Percentiles rank a stretch among this genome's conserved stretches.
These are phyloP conservation scores for Mucor plumbeus DNA, from an alignment of 371 early-diverging fungal genomes.

Conservation along the genomic window DNA sequence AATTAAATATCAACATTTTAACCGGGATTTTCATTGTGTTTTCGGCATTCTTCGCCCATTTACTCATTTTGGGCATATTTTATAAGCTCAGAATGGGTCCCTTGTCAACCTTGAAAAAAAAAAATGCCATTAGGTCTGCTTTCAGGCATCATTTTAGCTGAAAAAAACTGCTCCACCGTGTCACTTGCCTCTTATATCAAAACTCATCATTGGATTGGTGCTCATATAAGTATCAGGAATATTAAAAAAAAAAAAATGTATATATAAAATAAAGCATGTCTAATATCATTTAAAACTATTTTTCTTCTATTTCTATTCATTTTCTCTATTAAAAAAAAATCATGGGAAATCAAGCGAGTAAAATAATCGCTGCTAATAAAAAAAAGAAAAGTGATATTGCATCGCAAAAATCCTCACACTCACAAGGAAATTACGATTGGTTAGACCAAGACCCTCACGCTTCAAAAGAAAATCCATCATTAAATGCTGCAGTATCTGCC, in stretches of 20 bases:
- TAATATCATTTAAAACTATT: neutral
- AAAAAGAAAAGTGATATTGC: constrained; percentile 17
- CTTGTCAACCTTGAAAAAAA: neutral
- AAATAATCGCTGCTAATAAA: constrained; percentile 24
- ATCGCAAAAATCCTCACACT: constrained; percentile 30
- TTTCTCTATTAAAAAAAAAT: neutral
- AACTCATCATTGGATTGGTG: constrained; percentile 12
- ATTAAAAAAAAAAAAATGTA: neutral
- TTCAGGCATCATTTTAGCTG: neutral
- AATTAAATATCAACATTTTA: no score
- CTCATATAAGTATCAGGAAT: neutral
- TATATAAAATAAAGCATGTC: neutral
- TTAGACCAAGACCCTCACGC: constrained; percentile 36
- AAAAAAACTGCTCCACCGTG: neutral
- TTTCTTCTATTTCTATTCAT: constrained; percentile 3
- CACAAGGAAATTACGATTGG: constrained; percentile 50
- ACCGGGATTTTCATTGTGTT: neutral
- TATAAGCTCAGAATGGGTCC: constrained; percentile 1
- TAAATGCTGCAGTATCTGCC: constrained; percentile 20
- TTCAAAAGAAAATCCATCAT: constrained; percentile 3
- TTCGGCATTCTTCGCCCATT: neutral
- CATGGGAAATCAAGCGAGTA: constrained; percentile 54
- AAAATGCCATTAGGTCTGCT: neutral
- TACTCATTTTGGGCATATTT: neutral
- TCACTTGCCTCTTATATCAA: constrained; percentile 13